Percentiles rank a stretch among this genome's conserved stretches.
Evolutionary conservation across 2,329 filamentous ascomycete species (phyloP).

Genomic region (Escovopsis weberi): DNA sequence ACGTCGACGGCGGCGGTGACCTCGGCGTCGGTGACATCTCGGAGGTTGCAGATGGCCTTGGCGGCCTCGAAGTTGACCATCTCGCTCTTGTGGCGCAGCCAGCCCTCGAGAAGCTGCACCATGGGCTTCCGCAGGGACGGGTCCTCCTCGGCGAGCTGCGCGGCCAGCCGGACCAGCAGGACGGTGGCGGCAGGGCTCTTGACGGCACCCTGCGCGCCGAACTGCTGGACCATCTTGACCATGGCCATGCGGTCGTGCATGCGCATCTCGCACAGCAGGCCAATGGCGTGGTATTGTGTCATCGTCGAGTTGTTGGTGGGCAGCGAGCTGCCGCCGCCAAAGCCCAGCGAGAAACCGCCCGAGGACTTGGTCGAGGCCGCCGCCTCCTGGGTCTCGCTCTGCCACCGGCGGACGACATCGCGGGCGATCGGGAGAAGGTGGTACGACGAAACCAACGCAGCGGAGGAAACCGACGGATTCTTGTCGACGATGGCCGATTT

Average conservation of each 20-base stretch:
- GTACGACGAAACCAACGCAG: constrained; percentile 91
- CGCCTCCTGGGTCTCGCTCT: constrained; percentile 95
- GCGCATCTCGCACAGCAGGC: constrained; percentile 93
- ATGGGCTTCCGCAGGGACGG: constrained; percentile 79
- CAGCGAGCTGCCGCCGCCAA: constrained; percentile 60
- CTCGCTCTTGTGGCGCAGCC: constrained; percentile 96
- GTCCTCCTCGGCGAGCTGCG: constrained; percentile 90
- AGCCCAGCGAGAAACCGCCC: constrained; percentile 79
- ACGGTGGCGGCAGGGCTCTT: constrained; percentile 91
- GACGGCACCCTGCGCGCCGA: constrained; percentile 76
- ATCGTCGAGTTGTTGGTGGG: constrained; percentile 91
- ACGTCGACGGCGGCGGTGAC: constrained; percentile 87
- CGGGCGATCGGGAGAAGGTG: constrained; percentile 91
- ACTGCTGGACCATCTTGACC: constrained; percentile 99
- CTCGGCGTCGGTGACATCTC: constrained; percentile 83
- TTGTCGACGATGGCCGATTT: constrained; percentile 99
- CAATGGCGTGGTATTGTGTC: constrained; percentile 97
- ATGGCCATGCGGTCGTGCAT: constrained; percentile 95
- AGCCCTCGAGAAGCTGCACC: constrained; percentile 92
- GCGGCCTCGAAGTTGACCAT: constrained; percentile 99
- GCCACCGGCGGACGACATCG: constrained; percentile 93
- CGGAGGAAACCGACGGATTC: constrained; percentile 91
- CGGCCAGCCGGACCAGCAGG: constrained; percentile 81
- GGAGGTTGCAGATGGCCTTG: constrained; percentile 92
- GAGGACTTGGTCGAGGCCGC: constrained; percentile 81